Percentiles rank a stretch among this genome's conserved stretches.
Conservation (phyloP, 139 green algal genomes). For the Chlorella sorokiniana region DNA sequence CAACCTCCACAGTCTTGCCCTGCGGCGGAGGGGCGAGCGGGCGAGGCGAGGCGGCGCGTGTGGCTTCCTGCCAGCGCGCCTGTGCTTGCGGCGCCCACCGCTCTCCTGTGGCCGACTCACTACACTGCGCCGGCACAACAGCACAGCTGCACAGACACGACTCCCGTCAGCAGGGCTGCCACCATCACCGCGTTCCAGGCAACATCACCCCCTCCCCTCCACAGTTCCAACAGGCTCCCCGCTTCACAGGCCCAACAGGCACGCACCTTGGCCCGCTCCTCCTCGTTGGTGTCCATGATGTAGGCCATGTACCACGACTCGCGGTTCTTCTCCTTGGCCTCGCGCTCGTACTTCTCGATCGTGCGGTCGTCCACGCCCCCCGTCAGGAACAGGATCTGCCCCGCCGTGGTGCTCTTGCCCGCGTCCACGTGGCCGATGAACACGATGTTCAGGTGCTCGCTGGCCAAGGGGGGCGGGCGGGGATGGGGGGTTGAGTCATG, state of each 20-base stretch:
- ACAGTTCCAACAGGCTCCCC: no score
- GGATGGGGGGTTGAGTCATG: not conserved
- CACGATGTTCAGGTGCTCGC: slow-evolving; percentile 98
- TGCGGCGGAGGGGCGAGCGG: not conserved
- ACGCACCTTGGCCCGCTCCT: slow-evolving; percentile 94
- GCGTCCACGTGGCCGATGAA: slow-evolving; percentile 99
- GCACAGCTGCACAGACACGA: no score
- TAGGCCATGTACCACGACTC: slow-evolving; percentile 99
- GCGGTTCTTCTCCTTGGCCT: slow-evolving; percentile 99
- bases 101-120: no score
- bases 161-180: no score
- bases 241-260: not conserved
- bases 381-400: slow-evolving; percentile 96
- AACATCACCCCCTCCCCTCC: no score
- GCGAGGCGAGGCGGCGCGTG: not conserved
- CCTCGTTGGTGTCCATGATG: slow-evolving; percentile 99
- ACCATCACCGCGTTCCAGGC: no score
- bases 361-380: slow-evolving; percentile 95
- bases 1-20: slow-evolving; percentile 98
- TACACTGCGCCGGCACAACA: no score
- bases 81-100: no score
- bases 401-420: slow-evolving; percentile 97
- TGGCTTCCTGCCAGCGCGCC: not conserved
- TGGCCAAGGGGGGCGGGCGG: slow-evolving; percentile 14
- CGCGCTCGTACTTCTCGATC: slow-evolving; percentile 99